phyloP scores from a whole-genome alignment of 345 rosid species.

The Syzygium aromaticum region DNA sequence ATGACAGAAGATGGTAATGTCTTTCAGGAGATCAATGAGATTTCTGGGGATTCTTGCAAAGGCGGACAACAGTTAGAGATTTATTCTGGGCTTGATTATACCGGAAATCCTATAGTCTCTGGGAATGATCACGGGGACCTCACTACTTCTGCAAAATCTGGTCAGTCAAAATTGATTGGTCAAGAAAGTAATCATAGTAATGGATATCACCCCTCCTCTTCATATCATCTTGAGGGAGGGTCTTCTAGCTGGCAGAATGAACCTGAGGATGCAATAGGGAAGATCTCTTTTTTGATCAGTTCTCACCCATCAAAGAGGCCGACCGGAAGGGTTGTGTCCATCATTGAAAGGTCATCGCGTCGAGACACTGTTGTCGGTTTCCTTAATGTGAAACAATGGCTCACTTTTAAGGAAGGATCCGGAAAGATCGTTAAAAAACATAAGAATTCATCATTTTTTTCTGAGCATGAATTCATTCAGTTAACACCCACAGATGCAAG shows the following conservation, averaged over 20 bases:
- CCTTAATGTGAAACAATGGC: slow-evolving; percentile 60
- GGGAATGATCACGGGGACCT: slow-evolving; percentile 10
- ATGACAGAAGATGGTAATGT: slow-evolving; percentile 19
- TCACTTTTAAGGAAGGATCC: slow-evolving; percentile 24
- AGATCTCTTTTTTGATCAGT: slow-evolving; percentile 43
- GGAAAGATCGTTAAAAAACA: slow-evolving; percentile 28
- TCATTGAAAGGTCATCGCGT: slow-evolving; percentile 50
- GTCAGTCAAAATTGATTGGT: slow-evolving; percentile 6
- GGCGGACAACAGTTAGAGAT: slow-evolving; percentile 21
- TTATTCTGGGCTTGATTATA: slow-evolving; percentile 6
- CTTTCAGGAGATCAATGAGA: slow-evolving; percentile 16
- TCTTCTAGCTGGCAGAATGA: slow-evolving; percentile 18
- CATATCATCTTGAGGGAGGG: slow-evolving; percentile 12
- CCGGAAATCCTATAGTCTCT: slow-evolving; percentile 2
- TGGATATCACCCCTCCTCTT: slow-evolving; percentile 17
- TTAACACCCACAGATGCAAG: slow-evolving; percentile 59
- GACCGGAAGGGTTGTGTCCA: slow-evolving; percentile 71
- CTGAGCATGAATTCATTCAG: slow-evolving; percentile 37
- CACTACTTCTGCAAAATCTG: slow-evolving; percentile 12
- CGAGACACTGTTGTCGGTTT: slow-evolving; percentile 68
- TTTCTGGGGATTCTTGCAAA: slow-evolving; percentile 12
- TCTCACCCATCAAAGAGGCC: slow-evolving; percentile 66
- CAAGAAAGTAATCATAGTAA: slow-evolving; percentile 4
- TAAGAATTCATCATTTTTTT: slow-evolving; percentile 15
- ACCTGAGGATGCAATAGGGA: slow-evolving; percentile 28